Base-by-base conservation (phyloP, 768 basidiomycete genomes). In the Tylopilus sp. region DNA sequence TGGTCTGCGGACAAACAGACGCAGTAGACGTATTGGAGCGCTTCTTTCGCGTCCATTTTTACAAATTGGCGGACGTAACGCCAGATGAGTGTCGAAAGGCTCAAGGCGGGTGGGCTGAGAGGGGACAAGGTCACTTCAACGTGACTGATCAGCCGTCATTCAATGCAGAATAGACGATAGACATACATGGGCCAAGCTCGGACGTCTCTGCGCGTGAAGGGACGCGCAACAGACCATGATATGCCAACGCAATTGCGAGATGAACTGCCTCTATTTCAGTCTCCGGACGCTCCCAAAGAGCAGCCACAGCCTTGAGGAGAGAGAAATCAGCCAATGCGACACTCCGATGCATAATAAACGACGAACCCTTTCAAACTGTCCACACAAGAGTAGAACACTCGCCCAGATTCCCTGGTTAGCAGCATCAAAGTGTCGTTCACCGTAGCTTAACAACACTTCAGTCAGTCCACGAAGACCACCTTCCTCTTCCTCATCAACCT, bases 231-330 rank as follows among this genome's bases (percentile, higher is more conserved):
- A 99, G 72, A 2, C 95, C 97, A 63, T 98, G 94, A 65, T 98
- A 99, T 0, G 91, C 83, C 48, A 99, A 75, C 3, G 87, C 91
- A 58, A 97, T 86, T 1, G 91, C 94, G 22, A 98, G 77, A 68
- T 99, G 97, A 4, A 98, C 88, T 0, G 93, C 95, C 64, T 98
- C 97, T 17, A 94, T 81, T 59, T 97, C 88, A 17, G 89, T 87
- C 56, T 90, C 86, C 44, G 81, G 79, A 58, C 90, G 86, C 40
- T 93, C 88, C 82, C 92, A 90, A 9, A 98, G 71, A 26, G 93
- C 86, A 12, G 92, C 89, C 12, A 97, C 85, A 41, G 95, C 91
- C 94, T 95, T 44, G 30, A 45, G 13, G 17, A 53, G 35, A 45
- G 4, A 7, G 12, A 28, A 28, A 28, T 60, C 15, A 57, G 53